Conservation (phyloP, 305 asterid genomes). For the Withania somnifera region DNA sequence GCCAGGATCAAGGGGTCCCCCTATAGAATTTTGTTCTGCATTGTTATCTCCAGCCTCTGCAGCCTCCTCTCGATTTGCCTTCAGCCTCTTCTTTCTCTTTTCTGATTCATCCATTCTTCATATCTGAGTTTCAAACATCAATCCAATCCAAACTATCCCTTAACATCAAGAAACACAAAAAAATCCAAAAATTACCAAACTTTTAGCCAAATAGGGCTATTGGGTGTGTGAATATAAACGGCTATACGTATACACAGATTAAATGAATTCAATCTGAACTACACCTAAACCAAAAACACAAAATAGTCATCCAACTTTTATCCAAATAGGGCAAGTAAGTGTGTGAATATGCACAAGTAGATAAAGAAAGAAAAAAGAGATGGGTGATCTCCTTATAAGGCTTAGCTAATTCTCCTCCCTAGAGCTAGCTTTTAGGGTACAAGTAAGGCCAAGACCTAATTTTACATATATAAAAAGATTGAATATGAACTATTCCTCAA, state of each 20-base stretch:
- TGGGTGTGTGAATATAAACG: neutral
- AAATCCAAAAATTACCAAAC: neutral
- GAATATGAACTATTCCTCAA: neutral
- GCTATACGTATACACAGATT: neutral
- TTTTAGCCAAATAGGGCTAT: neutral
- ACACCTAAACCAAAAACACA: neutral
- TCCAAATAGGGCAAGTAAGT: neutral
- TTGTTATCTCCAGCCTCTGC: constrained; percentile 15
- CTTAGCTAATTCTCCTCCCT: too few relatives aligned
- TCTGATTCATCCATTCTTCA: constrained; percentile 55
- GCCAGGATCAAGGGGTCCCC: constrained; percentile 18
- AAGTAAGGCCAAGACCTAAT: too few relatives aligned
- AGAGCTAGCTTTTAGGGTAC: too few relatives aligned
- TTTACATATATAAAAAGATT: neutral
- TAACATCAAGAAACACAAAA: too few relatives aligned
- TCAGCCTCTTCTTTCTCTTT: constrained; percentile 60
- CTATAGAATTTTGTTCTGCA: constrained; percentile 11
- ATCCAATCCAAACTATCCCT: neutral
- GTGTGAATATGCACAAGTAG: neutral
- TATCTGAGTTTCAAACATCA: neutral
- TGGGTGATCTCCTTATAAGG: too few relatives aligned
- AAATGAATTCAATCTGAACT: neutral
- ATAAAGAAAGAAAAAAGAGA: too few relatives aligned
- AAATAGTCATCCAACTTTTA: neutral
- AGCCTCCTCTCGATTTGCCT: constrained; percentile 55